Conservation (phyloP, 805 yeast genomes). For the Cyberlindnera subsufficiens region DNA sequence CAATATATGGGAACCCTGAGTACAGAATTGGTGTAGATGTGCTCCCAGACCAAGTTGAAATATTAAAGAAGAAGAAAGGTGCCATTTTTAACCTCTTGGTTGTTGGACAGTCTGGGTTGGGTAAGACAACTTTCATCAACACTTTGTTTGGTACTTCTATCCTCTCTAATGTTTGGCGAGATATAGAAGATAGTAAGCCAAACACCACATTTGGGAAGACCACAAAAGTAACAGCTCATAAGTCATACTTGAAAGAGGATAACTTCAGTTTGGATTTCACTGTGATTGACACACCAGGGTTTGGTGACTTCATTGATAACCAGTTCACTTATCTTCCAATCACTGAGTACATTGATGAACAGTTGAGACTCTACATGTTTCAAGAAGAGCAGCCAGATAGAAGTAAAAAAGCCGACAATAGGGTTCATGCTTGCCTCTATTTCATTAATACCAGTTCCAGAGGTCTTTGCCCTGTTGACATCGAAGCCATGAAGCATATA, state of each 20-base stretch:
- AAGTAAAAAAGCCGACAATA: constrained; percentile 43
- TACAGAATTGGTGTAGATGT: constrained; percentile 22
- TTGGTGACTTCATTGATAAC: constrained; percentile 67
- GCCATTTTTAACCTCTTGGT: constrained; percentile 76
- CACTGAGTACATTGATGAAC: constrained; percentile 72
- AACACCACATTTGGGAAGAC: constrained; percentile 33
- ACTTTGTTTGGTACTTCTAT: constrained; percentile 59
- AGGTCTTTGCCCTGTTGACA: constrained; percentile 59
- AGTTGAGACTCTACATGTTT: constrained; percentile 58
- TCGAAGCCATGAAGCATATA: constrained; percentile 66
- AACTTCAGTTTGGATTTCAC: constrained; percentile 54
- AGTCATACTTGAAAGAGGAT: constrained; percentile 54
- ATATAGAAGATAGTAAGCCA: constrained; percentile 31
- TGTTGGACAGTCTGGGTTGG: constrained; percentile 83
- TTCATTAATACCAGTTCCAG: constrained; percentile 68
- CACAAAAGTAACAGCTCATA: constrained; percentile 28
- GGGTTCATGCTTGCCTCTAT: constrained; percentile 84
- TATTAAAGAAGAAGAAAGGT: constrained; percentile 43
- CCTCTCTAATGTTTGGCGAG: constrained; percentile 35
- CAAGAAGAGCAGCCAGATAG: constrained; percentile 78
- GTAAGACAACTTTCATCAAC: constrained; percentile 76
- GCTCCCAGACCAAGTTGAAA: constrained; percentile 26
- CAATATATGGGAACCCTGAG: constrained; percentile 1
- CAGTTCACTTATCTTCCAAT: constrained; percentile 62
- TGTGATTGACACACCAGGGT: constrained; percentile 71